phyloP scores from a whole-genome alignment of 495 filamentous ascomycete species.

The Aspergillus indologenus region DNA sequence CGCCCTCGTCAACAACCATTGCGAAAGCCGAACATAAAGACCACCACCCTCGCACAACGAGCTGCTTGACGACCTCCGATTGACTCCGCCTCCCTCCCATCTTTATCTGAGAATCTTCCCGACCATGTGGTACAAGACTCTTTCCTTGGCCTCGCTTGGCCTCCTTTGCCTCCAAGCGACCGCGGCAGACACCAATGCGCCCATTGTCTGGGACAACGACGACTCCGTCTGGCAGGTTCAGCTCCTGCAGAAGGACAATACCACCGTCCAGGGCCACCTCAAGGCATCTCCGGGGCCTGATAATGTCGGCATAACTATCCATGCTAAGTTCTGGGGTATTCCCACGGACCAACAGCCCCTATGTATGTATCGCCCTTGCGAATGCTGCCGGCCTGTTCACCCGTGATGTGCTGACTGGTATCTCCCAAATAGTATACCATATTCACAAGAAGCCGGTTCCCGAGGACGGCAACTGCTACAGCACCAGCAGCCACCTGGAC shows the following conservation, averaged over 20 bases:
- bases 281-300: conserved; percentile 49
- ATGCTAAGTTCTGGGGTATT: conserved; percentile 61
- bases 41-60: background rate
- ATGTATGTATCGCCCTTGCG: conserved; percentile 47
- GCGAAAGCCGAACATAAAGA: background rate
- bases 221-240: conserved; percentile 57
- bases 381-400: background rate
- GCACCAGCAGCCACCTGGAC: conserved; percentile 64
- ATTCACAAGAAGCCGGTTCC: conserved; percentile 75
- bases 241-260: conserved; percentile 53
- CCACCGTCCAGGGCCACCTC: conserved; percentile 60
- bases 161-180: conserved; percentile 31
- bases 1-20: background rate
- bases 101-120: background rate
- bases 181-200: conserved; percentile 46
- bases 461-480: conserved; percentile 73
- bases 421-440: conserved; percentile 63
- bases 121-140: conserved; percentile 19
- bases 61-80: background rate
- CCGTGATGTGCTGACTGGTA: background rate
- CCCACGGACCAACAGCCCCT: conserved; percentile 67
- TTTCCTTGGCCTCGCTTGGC: conserved; percentile 40
- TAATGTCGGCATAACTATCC: conserved; percentile 62
- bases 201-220: conserved; percentile 60
- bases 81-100: background rate